phyloP scores from a whole-genome alignment of 768 basidiomycete genomes.

The Rhodotorula kratochvilovae region DNA sequence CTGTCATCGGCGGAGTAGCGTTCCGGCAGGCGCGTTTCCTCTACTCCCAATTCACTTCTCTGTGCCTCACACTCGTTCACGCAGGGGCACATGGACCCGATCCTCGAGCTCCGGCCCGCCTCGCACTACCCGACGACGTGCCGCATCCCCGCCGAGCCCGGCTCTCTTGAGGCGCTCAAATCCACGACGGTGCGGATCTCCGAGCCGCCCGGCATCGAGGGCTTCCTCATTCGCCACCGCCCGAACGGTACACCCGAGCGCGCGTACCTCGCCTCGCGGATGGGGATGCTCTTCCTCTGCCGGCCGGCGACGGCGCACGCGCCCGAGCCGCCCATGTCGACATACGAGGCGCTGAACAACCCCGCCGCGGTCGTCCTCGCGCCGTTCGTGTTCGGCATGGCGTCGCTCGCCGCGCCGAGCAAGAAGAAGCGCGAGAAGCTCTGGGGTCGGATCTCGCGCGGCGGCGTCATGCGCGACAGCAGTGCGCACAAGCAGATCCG shows the following conservation, averaged over 20 bases:
- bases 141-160: conserved; percentile 37
- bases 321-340: conserved; percentile 56
- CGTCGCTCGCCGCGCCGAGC: conserved; percentile 19
- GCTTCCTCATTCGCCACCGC: conserved; percentile 66
- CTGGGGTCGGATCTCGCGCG: not conserved
- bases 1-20: conserved; percentile 16
- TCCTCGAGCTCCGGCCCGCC: conserved; percentile 67
- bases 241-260: conserved; percentile 55
- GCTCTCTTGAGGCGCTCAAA: conserved; percentile 23
- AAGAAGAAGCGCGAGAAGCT: conserved; percentile 11
- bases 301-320: conserved; percentile 58
- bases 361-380: conserved; percentile 33
- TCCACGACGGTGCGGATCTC: conserved; percentile 55
- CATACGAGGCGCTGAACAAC: conserved; percentile 44
- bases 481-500: conserved; percentile 34
- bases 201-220: conserved; percentile 80
- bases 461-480: not conserved
- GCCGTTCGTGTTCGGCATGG: conserved; percentile 25
- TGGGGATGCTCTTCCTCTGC: conserved; percentile 66
- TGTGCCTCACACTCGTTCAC: not conserved
- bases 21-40: conserved; percentile 19
- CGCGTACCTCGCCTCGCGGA: conserved; percentile 67
- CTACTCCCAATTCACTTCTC: no score
- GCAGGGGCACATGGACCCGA: conserved; percentile 20
- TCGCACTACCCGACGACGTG: conserved; percentile 59